Evolutionary conservation across 2,329 filamentous ascomycete species (phyloP).

Genomic region (Epichloe elymi): DNA sequence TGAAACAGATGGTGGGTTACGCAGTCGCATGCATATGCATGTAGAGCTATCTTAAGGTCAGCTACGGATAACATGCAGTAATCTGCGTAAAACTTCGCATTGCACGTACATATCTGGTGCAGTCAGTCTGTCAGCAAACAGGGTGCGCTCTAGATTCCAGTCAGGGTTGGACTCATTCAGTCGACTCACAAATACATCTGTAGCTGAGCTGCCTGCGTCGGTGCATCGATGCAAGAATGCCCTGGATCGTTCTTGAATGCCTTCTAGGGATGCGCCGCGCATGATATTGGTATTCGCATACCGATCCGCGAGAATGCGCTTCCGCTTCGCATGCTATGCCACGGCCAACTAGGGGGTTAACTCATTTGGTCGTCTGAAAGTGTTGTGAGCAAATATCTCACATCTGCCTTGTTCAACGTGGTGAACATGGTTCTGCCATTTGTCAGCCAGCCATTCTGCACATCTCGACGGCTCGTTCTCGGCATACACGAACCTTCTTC

Average conservation of each 20-base stretch:
- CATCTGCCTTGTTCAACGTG: slow-evolving; percentile 39
- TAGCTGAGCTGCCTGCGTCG: slow-evolving; percentile 16
- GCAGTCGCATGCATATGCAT: slow-evolving; percentile 58
- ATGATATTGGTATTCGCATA: slow-evolving; percentile 59
- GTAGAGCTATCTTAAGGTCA: slow-evolving; percentile 26
- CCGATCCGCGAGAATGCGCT: slow-evolving; percentile 49
- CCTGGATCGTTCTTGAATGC: slow-evolving; percentile 42
- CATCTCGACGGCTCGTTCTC: neutral
- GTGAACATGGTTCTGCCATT: slow-evolving; percentile 43
- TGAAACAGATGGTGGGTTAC: slow-evolving; percentile 58
- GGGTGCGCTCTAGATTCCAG: neutral
- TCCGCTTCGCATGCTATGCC: slow-evolving; percentile 56
- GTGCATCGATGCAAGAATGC: slow-evolving; percentile 42
- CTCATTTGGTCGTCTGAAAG: neutral
- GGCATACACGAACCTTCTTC: slow-evolving; percentile 30
- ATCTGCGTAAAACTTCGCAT: neutral
- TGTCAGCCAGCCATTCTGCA: neutral
- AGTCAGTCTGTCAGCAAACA: neutral
- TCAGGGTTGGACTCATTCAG: neutral
- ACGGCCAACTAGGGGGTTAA: neutral
- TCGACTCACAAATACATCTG: slow-evolving; percentile 47
- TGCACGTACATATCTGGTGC: slow-evolving; percentile 4
- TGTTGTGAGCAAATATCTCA: slow-evolving; percentile 16
- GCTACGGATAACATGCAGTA: neutral
- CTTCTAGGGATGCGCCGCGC: slow-evolving; percentile 37